These are phyloP conservation scores for Paralagenidium karlingii DNA, from an alignment of 352 stramenopile genomes.

Conservation along the genomic window DNA sequence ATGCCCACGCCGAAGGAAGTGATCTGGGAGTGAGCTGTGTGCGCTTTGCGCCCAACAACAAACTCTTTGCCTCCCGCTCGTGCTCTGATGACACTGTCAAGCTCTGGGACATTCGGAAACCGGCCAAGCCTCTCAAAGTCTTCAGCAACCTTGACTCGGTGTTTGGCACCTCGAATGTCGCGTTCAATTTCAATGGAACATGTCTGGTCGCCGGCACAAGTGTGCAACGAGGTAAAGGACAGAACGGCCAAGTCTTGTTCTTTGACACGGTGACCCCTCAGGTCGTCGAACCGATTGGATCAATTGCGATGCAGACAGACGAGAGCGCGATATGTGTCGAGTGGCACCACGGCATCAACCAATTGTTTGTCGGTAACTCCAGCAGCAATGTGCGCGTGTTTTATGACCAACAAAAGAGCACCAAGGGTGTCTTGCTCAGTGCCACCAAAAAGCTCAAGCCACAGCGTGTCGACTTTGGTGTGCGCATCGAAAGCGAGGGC, in stretches of 20 bases:
- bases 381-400: conserved; percentile 47
- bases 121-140: conserved; percentile 39
- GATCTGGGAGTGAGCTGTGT: conserved; percentile 63
- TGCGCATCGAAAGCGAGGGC: conserved; percentile 54
- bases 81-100: conserved; percentile 72
- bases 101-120: conserved; percentile 68
- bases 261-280: conserved; percentile 56
- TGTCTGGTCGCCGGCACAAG: conserved; percentile 50
- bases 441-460: conserved; percentile 72
- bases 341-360: conserved; percentile 76
- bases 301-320: conserved; percentile 58
- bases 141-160: conserved; percentile 49
- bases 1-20: conserved; percentile 58
- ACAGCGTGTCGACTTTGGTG: conserved; percentile 29
- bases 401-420: conserved; percentile 58
- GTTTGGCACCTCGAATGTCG: conserved; percentile 64
- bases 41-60: conserved; percentile 56
- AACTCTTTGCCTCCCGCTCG: conserved; percentile 46
- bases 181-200: conserved; percentile 68
- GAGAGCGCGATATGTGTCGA: conserved; percentile 76
- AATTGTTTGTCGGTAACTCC: conserved; percentile 67
- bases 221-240: conserved; percentile 47
- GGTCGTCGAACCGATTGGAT: conserved; percentile 30
- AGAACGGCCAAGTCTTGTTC: conserved; percentile 47
- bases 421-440: conserved; percentile 66